Base-by-base conservation (phyloP, 1,284 basidiomycete species). In the Naganishia sp. region DNA sequence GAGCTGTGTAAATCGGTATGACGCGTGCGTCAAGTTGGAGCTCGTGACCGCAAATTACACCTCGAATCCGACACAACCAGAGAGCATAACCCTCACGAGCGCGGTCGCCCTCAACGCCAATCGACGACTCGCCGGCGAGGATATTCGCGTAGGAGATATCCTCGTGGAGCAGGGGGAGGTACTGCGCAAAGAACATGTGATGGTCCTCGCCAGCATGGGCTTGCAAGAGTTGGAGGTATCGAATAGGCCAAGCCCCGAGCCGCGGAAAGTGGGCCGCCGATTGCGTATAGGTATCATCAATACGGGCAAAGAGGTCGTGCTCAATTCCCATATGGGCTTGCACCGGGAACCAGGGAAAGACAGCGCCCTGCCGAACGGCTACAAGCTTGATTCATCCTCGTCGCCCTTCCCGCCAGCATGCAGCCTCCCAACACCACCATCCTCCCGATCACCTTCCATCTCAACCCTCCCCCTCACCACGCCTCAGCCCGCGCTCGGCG, bases 241-340 rank as follows among this genome's bases (percentile, higher is more conserved):
- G 31, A 53, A 52, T 4, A 11, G 31, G 17, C n/a, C 11, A 7
- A 15, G 6, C 18, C 2, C 31, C 9, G 63, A 49, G 18, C 47
- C 28, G 39, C 47, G n/a, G 11, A 35, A 23, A 6, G 10, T 17
- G 1, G 6, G 13, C 31, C 51, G 65, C 13, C 52, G 61, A 17
- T 39, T 66, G 18, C 15, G 50, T 13, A 58, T 67, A 21, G 66
- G 60, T 41, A 54, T 67, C 0, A 56, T 67, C 45, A 57, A 61
- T 10, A 67, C 66, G 39, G 66, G 66, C 11, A 67, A 67, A 32
- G 66, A 67, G 47, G 66, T 67, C 32, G 58, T 55, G 6, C 21
- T 54, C 35, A 55, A 53, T n/a, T 31, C 35, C 50, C 10, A 54
- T 31, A 10, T 43, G 41, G 49, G 41, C 7, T n/a, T 21, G 18